Base-by-base conservation (phyloP, 495 filamentous ascomycete genomes). In the Penicillium taxi region DNA sequence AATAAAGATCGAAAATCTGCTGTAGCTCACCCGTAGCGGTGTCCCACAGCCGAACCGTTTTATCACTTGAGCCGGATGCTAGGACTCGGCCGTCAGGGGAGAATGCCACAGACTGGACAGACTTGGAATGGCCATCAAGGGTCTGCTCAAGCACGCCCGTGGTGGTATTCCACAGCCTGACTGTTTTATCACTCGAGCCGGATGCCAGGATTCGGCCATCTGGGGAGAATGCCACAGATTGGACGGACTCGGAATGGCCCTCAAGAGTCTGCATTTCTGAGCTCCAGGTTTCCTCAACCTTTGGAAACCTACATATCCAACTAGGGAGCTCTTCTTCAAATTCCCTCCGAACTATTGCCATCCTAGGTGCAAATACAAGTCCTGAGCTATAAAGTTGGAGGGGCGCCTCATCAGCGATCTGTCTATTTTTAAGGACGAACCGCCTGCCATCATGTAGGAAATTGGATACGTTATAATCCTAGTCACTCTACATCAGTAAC, bases 331-430 rank as follows among this genome's bases (percentile, higher is more conserved):
- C 44, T 31, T 6, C 4, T 22, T 26, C 12, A 36, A 52, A 26
- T 19, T 17, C 15, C 32, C 35, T 47, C 32, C 52, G 37, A 13
- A 63, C 41, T 20, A 55, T 41, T 38, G 55, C 55, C 12, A 19
- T 54, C 30, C 40, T 27, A 26, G 56, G 64, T 12, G 52, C 43
- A 45, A 67, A 70, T 8, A 59, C 16, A 9, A 68, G 52, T 13
- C 50, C 56, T n/a, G 52, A 41, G 15, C 12, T 42, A 32, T 53
- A 53, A 12, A 53, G 11, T 27, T 53, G 45, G 15, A 49, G 35
- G 11, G 40, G 41, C 13, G 49, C 37, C 47, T 35, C 56, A 59
- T 38, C 51, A 24, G 42, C 62, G 48, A 24, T 66, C 30, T 43
- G 53, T 43, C 13, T 36, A 38, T 50, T 50, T 21, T 39, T 39